Conservation (phyloP, 139 green algal genomes). For the Diplosphaera chodatii region DNA sequence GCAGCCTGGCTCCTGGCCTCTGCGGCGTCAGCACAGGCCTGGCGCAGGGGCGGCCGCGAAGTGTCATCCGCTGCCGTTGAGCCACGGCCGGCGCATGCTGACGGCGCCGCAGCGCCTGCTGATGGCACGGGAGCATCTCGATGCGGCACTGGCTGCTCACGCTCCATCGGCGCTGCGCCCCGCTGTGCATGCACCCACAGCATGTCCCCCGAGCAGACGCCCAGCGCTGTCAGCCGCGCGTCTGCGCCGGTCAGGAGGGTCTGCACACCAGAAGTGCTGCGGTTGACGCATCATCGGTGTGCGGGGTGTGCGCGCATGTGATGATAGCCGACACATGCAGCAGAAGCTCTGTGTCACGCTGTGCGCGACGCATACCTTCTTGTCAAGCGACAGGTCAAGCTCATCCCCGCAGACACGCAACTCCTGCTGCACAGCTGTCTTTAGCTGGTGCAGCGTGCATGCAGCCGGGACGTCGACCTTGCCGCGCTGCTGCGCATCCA, state of each 20-base stretch:
- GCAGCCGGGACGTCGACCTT: not conserved
- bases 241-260: not conserved
- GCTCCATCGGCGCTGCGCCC: not conserved
- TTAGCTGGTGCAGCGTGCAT: not conserved
- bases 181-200: slow-evolving; percentile 22
- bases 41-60: not conserved
- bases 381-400: not conserved
- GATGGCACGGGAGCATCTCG: no score
- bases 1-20: not conserved
- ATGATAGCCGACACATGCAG: no score
- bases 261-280: not conserved
- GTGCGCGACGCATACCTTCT: not conserved
- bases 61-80: no score
- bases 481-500: not conserved
- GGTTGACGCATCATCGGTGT: no score
- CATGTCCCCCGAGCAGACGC: slow-evolving; percentile 29
- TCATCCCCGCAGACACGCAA: not conserved
- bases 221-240: slow-evolving; percentile 8
- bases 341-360: not conserved
- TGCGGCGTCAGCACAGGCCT: not conserved
- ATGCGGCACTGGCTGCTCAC: not conserved
- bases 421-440: not conserved
- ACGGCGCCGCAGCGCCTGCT: not conserved
- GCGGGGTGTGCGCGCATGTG: no score
- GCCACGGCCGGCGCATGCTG: not conserved